Percentiles rank a stretch among this genome's conserved stretches.
Conservation (phyloP, 2,329 filamentous ascomycete genomes). For the Thielaviopsis euricoi region DNA sequence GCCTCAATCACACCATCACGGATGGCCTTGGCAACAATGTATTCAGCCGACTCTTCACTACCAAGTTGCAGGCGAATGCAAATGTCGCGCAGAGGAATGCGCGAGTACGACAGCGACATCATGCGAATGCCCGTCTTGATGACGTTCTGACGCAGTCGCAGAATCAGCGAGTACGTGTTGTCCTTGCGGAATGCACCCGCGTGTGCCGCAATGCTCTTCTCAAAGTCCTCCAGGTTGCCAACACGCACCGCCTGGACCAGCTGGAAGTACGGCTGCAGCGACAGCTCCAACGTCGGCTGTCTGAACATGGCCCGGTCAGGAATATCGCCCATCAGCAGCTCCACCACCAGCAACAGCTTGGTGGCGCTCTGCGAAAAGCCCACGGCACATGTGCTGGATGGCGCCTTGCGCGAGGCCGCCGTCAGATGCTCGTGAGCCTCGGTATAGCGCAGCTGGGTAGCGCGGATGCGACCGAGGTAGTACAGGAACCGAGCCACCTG, state of each 20-base stretch:
- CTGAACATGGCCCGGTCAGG: slow-evolving; percentile 91
- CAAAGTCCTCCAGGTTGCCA: slow-evolving; percentile 88
- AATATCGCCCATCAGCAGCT: slow-evolving; percentile 96
- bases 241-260: slow-evolving; percentile 90
- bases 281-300: slow-evolving; percentile 68
- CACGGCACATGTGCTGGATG: slow-evolving; percentile 71
- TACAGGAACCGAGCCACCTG: slow-evolving; percentile 95
- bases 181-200: slow-evolving; percentile 79
- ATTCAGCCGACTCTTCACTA: slow-evolving; percentile 94
- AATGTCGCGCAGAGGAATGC: slow-evolving; percentile 92
- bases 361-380: slow-evolving; percentile 94
- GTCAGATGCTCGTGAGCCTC: slow-evolving; percentile 91
- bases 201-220: slow-evolving; percentile 69
- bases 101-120: slow-evolving; percentile 96
- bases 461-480: slow-evolving; percentile 90
- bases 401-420: slow-evolving; percentile 86
- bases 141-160: slow-evolving; percentile 91
- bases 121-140: slow-evolving; percentile 99
- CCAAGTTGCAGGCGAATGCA: slow-evolving; percentile 88
- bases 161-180: slow-evolving; percentile 85
- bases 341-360: slow-evolving; percentile 91
- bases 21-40: slow-evolving; percentile 98
- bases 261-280: slow-evolving; percentile 82
- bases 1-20: slow-evolving; percentile 95
- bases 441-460: slow-evolving; percentile 91